Base-by-base conservation (phyloP, 2,329 filamentous ascomycete species). In the Diaporthe caulivora region DNA sequence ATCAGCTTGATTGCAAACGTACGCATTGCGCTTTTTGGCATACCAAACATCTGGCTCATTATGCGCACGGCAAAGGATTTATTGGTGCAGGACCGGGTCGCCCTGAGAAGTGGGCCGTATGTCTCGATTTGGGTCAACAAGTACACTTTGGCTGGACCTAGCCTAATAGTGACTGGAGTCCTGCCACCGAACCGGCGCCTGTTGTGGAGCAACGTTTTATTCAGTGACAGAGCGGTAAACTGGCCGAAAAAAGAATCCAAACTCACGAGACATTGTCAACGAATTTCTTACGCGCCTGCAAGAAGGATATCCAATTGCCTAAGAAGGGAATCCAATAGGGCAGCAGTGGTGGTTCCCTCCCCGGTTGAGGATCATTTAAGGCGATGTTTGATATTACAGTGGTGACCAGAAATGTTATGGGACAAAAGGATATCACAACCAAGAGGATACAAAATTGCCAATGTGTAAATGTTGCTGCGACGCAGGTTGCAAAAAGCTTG, bases 81-180 rank as follows among this genome's bases (percentile, higher is more conserved):
- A n/a, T 40, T 40, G 34, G 57, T 62, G 2, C 53, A 55, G 8
- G 8, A 21, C 10, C 53, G 26, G 8, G 53, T 55, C 5, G 53
- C 53, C 18, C 53, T 31, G 26, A 55, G 53, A 55, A 62, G 31
- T 2, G n/a, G n/a, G 3, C 40, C 34, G 26, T 40, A 62, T 42
- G 57, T 29, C 31, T 62, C 40, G 0, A n/a, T 62, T 4, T 42
- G 57, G 34, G 37, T 44, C 57, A 62, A 17, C 34, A 62, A 10
- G 57, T 55, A 55, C 17, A n/a, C 57, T 15, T 62, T 62, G 37
- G 34, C 37, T 17, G 57, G 57, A 29, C 57, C 57, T 21, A 62
- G 11, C 10, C 37, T 62, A n/a, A 62, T 4, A 8, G n/a, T 40
- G 4, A 62, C 57, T 15, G 57, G 57, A 29, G 40, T 42, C 9